Evolutionary conservation across 805 yeast species (phyloP).

Genomic region (Yamadazyma olivae): DNA sequence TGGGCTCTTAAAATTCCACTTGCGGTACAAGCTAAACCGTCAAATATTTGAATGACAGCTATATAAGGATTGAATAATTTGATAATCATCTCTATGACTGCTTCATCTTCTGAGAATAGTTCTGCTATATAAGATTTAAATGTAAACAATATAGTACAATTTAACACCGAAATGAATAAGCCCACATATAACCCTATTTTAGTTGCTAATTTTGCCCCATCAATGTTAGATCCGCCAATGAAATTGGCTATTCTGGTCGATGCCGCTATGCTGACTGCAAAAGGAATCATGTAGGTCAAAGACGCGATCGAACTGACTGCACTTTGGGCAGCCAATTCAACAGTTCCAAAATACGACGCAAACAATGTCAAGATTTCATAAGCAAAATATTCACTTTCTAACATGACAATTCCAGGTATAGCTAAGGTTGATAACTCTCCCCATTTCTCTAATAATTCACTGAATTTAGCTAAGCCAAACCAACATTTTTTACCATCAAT

Average conservation of each 20-base stretch:
- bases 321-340: conserved; percentile 50
- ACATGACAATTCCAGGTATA: conserved; percentile 44
- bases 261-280: conserved; percentile 44
- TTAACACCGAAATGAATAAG: conserved; percentile 26
- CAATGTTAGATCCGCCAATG: conserved; percentile 41
- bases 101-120: conserved; percentile 60
- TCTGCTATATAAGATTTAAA: conserved; percentile 50
- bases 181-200: conserved; percentile 29
- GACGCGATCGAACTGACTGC: conserved; percentile 47
- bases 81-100: conserved; percentile 51
- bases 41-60: conserved; percentile 63
- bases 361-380: conserved; percentile 45
- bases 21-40: conserved; percentile 67
- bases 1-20: conserved; percentile 74
- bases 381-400: conserved; percentile 44
- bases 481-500: conserved; percentile 70
- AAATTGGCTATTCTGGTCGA: conserved; percentile 45
- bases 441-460: conserved; percentile 35
- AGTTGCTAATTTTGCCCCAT: conserved; percentile 35
- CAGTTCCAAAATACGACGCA: conserved; percentile 47
- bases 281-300: conserved; percentile 43
- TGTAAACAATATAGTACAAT: conserved; percentile 44
- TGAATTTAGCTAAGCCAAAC: conserved; percentile 51
- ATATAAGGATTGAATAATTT: conserved; percentile 57
- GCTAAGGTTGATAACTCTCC: conserved; percentile 34